Conservation (phyloP, 2,329 filamentous ascomycete genomes). For the Ceratocystis ficicola region DNA sequence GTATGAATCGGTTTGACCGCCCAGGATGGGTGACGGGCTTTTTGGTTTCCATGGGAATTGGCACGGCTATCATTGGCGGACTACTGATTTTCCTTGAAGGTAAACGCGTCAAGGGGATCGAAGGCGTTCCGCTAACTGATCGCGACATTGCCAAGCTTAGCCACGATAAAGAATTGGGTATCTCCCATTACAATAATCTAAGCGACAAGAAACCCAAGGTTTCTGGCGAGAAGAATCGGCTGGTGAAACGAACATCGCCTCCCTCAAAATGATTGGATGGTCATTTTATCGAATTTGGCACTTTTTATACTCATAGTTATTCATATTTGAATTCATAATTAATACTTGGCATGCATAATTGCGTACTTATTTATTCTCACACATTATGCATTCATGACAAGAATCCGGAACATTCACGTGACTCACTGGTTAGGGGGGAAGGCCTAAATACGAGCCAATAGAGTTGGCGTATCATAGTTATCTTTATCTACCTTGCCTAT, state of each 20-base stretch:
- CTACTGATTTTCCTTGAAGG: constrained; percentile 60
- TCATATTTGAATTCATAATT: neutral
- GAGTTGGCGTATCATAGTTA: too few relatives aligned
- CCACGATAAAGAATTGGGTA: constrained; percentile 42
- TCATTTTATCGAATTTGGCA: neutral
- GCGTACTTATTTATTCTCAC: too few relatives aligned
- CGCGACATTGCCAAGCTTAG: constrained; percentile 41
- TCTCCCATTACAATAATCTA: constrained; percentile 48
- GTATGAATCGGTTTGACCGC: constrained; percentile 57
- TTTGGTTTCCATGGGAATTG: constrained; percentile 60
- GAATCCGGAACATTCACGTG: too few relatives aligned
- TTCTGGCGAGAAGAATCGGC: constrained; percentile 29
- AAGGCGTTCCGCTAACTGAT: constrained; percentile 54
- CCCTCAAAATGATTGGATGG: neutral
- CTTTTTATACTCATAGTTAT: constrained; percentile 2
- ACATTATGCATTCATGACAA: neutral
- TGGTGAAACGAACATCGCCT: neutral
- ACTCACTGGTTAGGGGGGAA: too few relatives aligned
- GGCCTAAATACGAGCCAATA: too few relatives aligned
- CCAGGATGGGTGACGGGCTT: constrained; percentile 69
- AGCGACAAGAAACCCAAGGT: constrained; percentile 40
- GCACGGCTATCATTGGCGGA: constrained; percentile 54
- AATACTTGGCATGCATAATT: too few relatives aligned
- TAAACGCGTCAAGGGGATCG: constrained; percentile 56
- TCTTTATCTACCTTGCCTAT: too few relatives aligned